A percentile compares a stretch with the other conserved stretches of the same genome.
Evolutionary conservation across 2,329 filamentous ascomycete genomes (phyloP).

Genomic region (Fusarium setosum): DNA sequence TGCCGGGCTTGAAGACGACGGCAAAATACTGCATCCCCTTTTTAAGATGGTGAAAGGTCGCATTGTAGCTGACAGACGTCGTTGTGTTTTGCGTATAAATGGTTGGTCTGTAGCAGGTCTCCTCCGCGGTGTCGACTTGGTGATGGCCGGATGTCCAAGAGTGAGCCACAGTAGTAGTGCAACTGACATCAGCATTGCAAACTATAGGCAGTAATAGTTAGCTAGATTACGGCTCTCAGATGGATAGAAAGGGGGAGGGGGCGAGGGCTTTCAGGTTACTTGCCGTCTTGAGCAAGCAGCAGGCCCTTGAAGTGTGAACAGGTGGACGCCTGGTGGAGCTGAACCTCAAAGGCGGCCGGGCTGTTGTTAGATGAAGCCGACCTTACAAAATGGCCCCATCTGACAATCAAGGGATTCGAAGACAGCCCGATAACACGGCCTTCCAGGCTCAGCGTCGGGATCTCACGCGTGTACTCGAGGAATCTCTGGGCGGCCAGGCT

Average conservation of each 20-base stretch:
- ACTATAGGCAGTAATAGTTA: too few relatives aligned
- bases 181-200: too few relatives aligned
- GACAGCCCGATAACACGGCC: too few relatives aligned
- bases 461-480: background rate
- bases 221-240: too few relatives aligned
- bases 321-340: background rate
- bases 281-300: background rate
- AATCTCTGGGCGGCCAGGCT: constrained; percentile 1
- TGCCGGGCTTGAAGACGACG: background rate
- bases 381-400: background rate
- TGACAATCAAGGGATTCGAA: background rate
- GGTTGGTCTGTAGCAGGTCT: background rate
- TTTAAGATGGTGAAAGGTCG: background rate
- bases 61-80: background rate
- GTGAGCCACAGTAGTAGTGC: too few relatives aligned
- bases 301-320: background rate
- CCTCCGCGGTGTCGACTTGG: background rate
- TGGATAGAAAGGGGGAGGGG: too few relatives aligned
- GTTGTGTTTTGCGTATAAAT: background rate
- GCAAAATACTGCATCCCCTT: constrained; percentile 1
- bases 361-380: background rate
- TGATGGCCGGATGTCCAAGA: too few relatives aligned
- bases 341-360: background rate
- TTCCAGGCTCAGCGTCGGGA: background rate
- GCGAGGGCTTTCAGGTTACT: too few relatives aligned